Conservation (phyloP, 2,329 filamentous ascomycete genomes). For the Clarireedia hainanense region DNA sequence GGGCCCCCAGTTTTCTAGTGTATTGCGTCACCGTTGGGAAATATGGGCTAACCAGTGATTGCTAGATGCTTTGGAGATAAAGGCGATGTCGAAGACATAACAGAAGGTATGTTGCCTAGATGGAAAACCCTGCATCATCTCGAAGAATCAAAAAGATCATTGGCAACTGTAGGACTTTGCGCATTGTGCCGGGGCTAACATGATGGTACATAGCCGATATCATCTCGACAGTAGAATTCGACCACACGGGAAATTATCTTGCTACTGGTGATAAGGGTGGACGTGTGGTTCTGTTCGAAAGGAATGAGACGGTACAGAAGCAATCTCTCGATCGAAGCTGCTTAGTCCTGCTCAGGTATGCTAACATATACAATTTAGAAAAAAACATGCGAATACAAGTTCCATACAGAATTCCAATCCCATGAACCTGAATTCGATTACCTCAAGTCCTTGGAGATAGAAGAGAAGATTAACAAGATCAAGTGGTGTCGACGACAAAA, state of each 20-base stretch:
- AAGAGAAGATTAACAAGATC: conserved; percentile 99
- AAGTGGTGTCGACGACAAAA: conserved; percentile 99
- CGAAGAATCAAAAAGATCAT: neutral
- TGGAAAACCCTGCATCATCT: neutral
- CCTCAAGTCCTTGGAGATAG: conserved; percentile 96
- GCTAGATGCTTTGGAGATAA: conserved; percentile 97
- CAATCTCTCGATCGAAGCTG: neutral
- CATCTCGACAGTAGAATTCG: conserved; percentile 86
- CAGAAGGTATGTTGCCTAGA: conserved; percentile 25
- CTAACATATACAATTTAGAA: conserved; percentile 54
- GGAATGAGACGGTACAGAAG: conserved; percentile 79
- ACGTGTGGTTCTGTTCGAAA: conserved; percentile 76
- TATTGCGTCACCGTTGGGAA: conserved; percentile 2
- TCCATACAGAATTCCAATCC: conserved; percentile 99
- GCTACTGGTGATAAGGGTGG: conserved; percentile 88
- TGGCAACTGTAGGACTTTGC: neutral
- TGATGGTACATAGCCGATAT: conserved; percentile 59
- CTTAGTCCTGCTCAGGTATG: neutral
- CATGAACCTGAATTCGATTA: conserved; percentile 99
- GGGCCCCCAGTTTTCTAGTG: neutral
- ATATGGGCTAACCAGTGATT: conserved; percentile 19
- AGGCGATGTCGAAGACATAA: conserved; percentile 75
- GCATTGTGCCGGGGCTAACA: conserved; percentile 11
- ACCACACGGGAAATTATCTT: conserved; percentile 83
- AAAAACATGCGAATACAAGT: conserved; percentile 99